Percentiles rank a stretch among this genome's conserved stretches.
Conservation (phyloP, 1,139 yeast genomes). For the Lodderomyces parapsilosis region DNA sequence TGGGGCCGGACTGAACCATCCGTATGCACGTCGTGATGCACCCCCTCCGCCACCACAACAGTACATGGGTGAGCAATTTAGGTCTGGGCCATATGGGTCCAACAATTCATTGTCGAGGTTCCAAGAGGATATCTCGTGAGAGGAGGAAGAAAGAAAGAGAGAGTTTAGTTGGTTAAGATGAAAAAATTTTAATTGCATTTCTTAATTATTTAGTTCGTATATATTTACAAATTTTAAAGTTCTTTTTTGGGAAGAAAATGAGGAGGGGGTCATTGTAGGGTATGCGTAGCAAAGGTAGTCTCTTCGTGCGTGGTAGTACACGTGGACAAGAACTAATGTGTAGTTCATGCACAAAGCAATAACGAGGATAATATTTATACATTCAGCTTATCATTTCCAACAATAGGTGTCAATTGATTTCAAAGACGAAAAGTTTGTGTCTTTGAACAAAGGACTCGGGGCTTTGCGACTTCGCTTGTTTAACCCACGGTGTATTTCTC, state of each 20-base stretch:
- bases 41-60: conserved; percentile 1
- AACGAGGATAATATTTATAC: no score
- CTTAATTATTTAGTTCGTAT: not conserved
- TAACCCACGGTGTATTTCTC: not conserved
- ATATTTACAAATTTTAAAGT: not conserved
- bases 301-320: no score
- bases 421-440: no score
- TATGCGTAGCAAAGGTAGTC: no score
- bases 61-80: not conserved
- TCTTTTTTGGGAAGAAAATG: not conserved
- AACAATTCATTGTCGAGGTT: conserved; percentile 14
- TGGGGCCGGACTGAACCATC: not conserved
- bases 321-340: no score
- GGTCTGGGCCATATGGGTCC: conserved; percentile 8
- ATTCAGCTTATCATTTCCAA: no score
- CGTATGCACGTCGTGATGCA: not conserved
- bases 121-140: conserved; percentile 12
- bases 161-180: not conserved
- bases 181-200: not conserved
- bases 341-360: no score
- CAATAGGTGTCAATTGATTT: no score
- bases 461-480: not conserved
- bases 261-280: no score
- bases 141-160: not conserved
- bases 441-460: no score